Base-by-base conservation (phyloP, 352 stramenopile genomes). In the Pythium aquatile region DNA sequence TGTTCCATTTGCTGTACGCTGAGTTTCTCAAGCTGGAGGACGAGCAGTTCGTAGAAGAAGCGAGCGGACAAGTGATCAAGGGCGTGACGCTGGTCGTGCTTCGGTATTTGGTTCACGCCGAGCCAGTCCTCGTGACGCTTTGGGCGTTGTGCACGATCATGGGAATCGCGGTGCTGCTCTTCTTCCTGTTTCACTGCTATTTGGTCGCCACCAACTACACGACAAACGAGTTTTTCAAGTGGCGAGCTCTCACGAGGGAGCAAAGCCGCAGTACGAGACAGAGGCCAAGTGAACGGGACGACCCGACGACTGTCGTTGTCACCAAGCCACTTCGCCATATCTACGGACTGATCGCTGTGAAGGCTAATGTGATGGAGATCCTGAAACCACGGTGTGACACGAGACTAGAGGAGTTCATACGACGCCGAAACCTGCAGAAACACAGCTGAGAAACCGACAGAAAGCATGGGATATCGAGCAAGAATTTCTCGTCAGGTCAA, bases 211-310 rank as follows among this genome's bases (percentile, higher is more conserved):
- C 28, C 32, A 90, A 91, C 64, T 61, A 64, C 24, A 92, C 83
- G 9, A 92, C 83, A 2, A 91, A 90, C 63, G 83, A 90, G 55
- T 90, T 90, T 44, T 89, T 89, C 72, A 91, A 90, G 60, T 68
- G 73, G n/a, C 66, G 73, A 35, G 56, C 59, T 16, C 66, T 81
- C n/a, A 48, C 48, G 5, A 28, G 35, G 6, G 47, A 42, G 33
- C 46, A 10, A 11, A 26, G 20, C 9, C 47, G 49, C 7, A 37
- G 20, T 35, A 30, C 53, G 30, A 42, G 30, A 47, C 32, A 32
- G 10, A 17, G 29, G 10, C 29, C 29, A 11, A 46, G 29, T 47
- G n/a, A 37, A 20, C 55, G 55, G 13, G 24, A 52, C 6, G 42
- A 63, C 24, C 30, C 40, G 9, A 49, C 42, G 20, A 49, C 42